Percentiles rank a stretch among this genome's conserved stretches.
These are phyloP conservation scores for Candida orba DNA, from an alignment of 805 yeast genomes.

Conservation along the genomic window DNA sequence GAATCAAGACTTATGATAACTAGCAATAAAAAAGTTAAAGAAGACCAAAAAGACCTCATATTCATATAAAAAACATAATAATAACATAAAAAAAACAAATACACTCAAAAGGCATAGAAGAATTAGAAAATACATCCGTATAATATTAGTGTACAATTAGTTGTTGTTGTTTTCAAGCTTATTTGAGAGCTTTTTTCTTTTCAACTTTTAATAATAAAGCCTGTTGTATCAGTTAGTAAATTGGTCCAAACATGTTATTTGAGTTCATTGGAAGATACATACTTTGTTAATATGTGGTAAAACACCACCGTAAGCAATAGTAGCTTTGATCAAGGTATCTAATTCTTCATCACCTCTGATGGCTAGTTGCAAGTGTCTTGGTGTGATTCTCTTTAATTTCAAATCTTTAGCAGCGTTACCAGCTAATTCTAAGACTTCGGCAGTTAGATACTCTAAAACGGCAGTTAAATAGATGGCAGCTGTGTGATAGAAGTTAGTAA, in stretches of 20 bases:
- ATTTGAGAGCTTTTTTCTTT: constrained; percentile 14
- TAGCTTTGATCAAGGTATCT: constrained; percentile 86
- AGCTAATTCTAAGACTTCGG: constrained; percentile 95
- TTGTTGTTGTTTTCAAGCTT: background rate
- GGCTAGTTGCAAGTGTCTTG: constrained; percentile 96
- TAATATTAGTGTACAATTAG: background rate
- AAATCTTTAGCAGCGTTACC: constrained; percentile 98
- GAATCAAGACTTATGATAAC: too few relatives aligned
- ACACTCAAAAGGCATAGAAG: constrained; percentile 1
- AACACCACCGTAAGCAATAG: constrained; percentile 99
- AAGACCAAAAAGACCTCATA: background rate
- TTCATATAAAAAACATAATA: background rate
- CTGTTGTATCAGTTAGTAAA: background rate
- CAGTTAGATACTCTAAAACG: constrained; percentile 91
- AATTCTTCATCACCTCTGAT: constrained; percentile 97
- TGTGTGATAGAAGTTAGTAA: constrained; percentile 3
- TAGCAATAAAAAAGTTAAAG: too few relatives aligned
- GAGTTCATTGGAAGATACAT: constrained; percentile 1
- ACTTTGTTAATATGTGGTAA: constrained; percentile 69
- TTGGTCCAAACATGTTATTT: background rate
- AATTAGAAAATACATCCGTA: background rate
- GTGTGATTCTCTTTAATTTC: constrained; percentile 96
- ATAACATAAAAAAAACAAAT: background rate
- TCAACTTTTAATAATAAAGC: constrained; percentile 18
- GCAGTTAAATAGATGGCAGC: constrained; percentile 95